Evolutionary conservation across 306 rosid species (phyloP), one percentile per base, ranked within the genome.

Genomic region (Vicia sativa): DNA sequence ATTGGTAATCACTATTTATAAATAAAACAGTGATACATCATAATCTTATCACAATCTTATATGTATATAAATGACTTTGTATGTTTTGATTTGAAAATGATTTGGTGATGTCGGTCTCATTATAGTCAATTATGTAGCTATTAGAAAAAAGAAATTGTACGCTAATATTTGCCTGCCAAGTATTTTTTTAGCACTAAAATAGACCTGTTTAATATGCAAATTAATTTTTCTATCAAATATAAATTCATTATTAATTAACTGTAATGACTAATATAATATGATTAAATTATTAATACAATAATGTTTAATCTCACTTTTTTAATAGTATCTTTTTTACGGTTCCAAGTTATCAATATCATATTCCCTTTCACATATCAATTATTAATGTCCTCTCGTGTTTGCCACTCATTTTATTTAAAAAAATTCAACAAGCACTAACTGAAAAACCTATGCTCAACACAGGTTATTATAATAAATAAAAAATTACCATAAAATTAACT

Each of bases 331-430:
- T 1, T 43, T 12, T 12, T 42, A 4, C 6, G 15, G 46, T 11
- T 12, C n/a, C 13, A 31, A 31, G 35, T 31, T 31, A 31, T 31
- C 35, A 31, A 31, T 42, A 42, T 42, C 46, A 43, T 12, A 44
- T 44, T 44, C 41, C 9, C 9, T n/a, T 35, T 48, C 18, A 19
- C 49, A 39, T 31, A 13, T 71, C 28, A 34, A 71, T 39, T 18
- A 18, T 59, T 6, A 15, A 59, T 71, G 59, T 44, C 44, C 39
- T 57, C 48, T 71, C 39, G 37, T 31, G 58, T 44, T 44, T n/a
- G 50, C 50, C 15, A 44, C 50, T 44, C 19, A n/a, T 44, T 44
- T 44, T 44, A 34, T n/a, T 44, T 1, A 44, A 44, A 43, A 7
- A 44, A 44, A 13, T 44, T 44, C 50, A 44, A n/a, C 18, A 13